Evolutionary conservation across 345 rosid genomes (phyloP).

Genomic region (Euphorbia lathyris): DNA sequence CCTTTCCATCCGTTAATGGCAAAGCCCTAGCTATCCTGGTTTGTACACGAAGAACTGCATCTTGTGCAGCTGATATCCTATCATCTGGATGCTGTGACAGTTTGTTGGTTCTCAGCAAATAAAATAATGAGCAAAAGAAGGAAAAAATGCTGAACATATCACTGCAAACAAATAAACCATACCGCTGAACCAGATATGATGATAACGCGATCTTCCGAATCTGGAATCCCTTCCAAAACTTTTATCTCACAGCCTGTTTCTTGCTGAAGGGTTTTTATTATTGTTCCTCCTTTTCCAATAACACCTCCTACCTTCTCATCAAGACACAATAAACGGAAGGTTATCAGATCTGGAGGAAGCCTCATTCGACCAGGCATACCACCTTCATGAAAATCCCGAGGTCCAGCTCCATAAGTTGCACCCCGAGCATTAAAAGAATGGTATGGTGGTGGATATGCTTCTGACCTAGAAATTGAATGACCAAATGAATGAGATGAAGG

Average conservation of each 20-base stretch:
- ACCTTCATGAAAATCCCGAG: constrained; percentile 42
- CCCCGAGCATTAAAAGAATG: constrained; percentile 44
- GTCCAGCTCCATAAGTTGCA: constrained; percentile 33
- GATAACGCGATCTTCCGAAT: constrained; percentile 57
- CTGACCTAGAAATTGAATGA: constrained; percentile 34
- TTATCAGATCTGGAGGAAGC: constrained; percentile 42
- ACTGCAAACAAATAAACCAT: constrained; percentile 26
- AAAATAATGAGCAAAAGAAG: constrained; percentile 8
- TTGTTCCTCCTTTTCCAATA: constrained; percentile 73
- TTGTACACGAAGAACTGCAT: constrained; percentile 71
- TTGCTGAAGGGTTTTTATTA: constrained; percentile 57
- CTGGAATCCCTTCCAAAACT: constrained; percentile 53
- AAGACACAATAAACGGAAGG: constrained; percentile 55
- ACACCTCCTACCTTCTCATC: constrained; percentile 63
- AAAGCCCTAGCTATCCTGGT: constrained; percentile 50
- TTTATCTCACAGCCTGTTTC: constrained; percentile 78
- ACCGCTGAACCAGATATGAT: constrained; percentile 68
- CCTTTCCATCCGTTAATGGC: constrained; percentile 55
- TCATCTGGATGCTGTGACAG: constrained; percentile 65
- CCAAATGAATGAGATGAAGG: constrained; percentile 36
- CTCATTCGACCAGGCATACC: constrained; percentile 39
- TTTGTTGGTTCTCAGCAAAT: constrained; percentile 17
- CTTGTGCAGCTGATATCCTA: constrained; percentile 61
- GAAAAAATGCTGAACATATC: background rate
- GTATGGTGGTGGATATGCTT: constrained; percentile 25